Conservation (phyloP, 352 stramenopile genomes). For the Discostella stelligera region DNA sequence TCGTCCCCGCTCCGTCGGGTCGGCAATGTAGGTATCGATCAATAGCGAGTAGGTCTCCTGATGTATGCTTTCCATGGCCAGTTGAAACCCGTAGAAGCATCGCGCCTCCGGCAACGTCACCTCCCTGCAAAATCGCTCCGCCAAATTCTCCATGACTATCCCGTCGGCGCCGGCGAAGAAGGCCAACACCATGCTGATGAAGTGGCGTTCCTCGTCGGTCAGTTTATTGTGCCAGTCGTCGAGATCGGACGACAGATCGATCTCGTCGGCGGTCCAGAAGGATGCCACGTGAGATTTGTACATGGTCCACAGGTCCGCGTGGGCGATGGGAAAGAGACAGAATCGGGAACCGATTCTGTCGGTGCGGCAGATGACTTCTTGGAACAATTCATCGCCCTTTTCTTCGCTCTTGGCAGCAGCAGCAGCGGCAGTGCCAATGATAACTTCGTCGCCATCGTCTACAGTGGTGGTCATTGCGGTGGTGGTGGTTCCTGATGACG, state of each 20-base stretch:
- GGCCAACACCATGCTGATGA: conserved; percentile 79
- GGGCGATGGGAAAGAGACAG: conserved; percentile 81
- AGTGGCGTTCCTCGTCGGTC: conserved; percentile 73
- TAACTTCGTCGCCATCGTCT: too few species aligned
- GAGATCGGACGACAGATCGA: conserved; percentile 78
- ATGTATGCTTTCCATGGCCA: conserved; percentile 85
- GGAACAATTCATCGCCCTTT: background rate
- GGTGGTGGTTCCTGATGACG: too few species aligned
- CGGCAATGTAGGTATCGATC: conserved; percentile 83
- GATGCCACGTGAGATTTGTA: conserved; percentile 84
- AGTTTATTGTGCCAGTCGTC: conserved; percentile 77
- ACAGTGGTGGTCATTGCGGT: too few species aligned
- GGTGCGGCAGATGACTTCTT: conserved; percentile 62
- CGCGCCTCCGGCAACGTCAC: conserved; percentile 79
- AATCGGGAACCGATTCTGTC: conserved; percentile 73
- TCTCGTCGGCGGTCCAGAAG: conserved; percentile 87
- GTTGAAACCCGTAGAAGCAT: conserved; percentile 86
- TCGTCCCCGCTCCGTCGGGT: conserved; percentile 63
- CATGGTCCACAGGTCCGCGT: conserved; percentile 81
- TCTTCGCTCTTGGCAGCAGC: background rate
- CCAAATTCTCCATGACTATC: conserved; percentile 84
- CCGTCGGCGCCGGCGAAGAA: conserved; percentile 85
- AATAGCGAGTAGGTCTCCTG: conserved; percentile 83
- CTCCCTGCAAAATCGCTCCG: conserved; percentile 78
- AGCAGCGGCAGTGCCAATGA: background rate